Percentiles rank a stretch among this genome's conserved stretches.
These are phyloP conservation scores for Skeletonema costatum DNA, from an alignment of 108 stramenopile species.

Conservation along the genomic window DNA sequence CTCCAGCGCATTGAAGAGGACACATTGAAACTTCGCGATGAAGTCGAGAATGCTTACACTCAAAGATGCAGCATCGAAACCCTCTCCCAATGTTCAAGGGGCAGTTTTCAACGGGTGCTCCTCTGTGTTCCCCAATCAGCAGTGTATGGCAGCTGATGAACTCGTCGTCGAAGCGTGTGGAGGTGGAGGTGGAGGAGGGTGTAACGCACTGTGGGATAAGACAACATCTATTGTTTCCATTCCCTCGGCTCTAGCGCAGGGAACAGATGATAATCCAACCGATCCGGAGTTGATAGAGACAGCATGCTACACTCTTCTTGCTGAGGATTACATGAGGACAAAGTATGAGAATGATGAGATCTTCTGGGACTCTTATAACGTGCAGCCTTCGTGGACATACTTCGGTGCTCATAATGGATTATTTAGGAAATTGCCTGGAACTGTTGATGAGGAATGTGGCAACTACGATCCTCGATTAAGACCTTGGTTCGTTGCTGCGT, in stretches of 20 bases:
- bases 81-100: background rate
- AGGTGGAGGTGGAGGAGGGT: background rate
- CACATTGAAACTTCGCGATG: conserved; percentile 15
- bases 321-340: conserved; percentile 11
- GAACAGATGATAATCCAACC: too few species aligned
- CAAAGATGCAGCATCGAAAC: conserved; percentile 4
- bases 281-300: conserved; percentile 5
- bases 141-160: conserved; percentile 2
- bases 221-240: conserved; percentile 10
- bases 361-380: conserved; percentile 6
- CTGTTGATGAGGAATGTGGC: conserved; percentile 17
- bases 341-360: conserved; percentile 12
- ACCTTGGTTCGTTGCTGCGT: too few species aligned
- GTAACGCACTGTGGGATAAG: conserved; percentile 7
- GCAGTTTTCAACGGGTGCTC: background rate
- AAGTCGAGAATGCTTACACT: conserved; percentile 8
- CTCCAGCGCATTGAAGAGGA: background rate
- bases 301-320: conserved; percentile 19
- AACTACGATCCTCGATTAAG: background rate
- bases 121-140: conserved; percentile 16
- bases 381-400: background rate
- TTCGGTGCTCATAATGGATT: conserved; percentile 46
- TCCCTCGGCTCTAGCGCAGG: background rate
- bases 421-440: conserved; percentile 46
- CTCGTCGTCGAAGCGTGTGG: background rate